Percentiles rank a stretch among this genome's conserved stretches.
Conservation (phyloP, 306 rosid species). For the Prunus davidiana region DNA sequence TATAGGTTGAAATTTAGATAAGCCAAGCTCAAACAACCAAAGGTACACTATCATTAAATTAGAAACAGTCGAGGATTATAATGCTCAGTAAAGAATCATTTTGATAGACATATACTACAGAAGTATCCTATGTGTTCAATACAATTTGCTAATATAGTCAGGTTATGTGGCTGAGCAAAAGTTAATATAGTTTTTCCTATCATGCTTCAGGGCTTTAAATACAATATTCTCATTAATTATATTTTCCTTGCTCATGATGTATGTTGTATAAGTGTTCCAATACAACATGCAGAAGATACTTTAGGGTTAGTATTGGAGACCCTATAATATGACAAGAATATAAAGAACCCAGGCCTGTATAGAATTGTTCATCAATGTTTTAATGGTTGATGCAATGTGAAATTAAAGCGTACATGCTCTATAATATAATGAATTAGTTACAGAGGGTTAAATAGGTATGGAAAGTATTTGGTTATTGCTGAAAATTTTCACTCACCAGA, state of each 20-base stretch:
- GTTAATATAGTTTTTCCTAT: neutral
- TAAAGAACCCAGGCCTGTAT: too few relatives aligned
- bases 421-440: neutral
- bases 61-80: neutral
- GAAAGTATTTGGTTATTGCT: neutral
- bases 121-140: neutral
- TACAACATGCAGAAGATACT: neutral
- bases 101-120: neutral
- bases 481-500: conserved; percentile 30
- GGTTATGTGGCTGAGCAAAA: neutral
- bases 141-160: neutral
- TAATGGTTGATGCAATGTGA: too few relatives aligned
- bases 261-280: neutral
- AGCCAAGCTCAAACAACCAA: neutral
- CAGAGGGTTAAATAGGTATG: neutral
- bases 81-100: neutral
- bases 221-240: too few relatives aligned
- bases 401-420: too few relatives aligned
- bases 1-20: neutral
- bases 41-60: neutral
- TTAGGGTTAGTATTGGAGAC: too few relatives aligned
- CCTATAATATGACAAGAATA: too few relatives aligned
- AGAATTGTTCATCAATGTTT: too few relatives aligned
- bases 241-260: neutral
- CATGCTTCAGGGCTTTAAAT: neutral